Conservation (phyloP, 2,329 filamentous ascomycete genomes). For the Bisporella sp. region DNA sequence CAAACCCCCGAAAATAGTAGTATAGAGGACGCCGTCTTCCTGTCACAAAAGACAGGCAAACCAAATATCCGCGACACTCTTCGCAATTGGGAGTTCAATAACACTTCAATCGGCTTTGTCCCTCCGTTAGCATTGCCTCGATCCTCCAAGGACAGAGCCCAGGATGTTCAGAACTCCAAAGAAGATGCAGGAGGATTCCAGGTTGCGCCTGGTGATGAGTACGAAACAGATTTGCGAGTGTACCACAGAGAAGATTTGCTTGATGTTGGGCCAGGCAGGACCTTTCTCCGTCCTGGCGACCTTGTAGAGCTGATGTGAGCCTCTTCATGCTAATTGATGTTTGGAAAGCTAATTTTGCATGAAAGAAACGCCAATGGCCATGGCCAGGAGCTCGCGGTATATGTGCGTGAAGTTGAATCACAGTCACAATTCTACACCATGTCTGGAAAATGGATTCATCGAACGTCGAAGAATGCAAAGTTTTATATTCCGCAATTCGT, state of each 20-base stretch:
- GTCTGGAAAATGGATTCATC: constrained; percentile 40
- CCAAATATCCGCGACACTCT: not conserved
- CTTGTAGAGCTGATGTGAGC: constrained; percentile 26
- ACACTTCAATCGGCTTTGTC: not conserved
- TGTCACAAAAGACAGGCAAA: not conserved
- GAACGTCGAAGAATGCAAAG: constrained; percentile 25
- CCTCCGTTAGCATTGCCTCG: not conserved
- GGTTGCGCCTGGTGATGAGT: constrained; percentile 10
- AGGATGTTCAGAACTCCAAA: not conserved
- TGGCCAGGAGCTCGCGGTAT: constrained; percentile 37
- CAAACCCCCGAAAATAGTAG: too few relatives aligned
- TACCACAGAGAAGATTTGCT: constrained; percentile 41
- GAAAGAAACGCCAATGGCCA: constrained; percentile 10
- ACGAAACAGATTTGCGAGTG: constrained; percentile 19
- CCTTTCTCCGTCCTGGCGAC: constrained; percentile 27
- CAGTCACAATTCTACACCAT: constrained; percentile 42
- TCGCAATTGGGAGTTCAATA: constrained; percentile 5
- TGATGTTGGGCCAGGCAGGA: constrained; percentile 29
- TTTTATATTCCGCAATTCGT: constrained; percentile 41
- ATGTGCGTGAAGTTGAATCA: constrained; percentile 33
- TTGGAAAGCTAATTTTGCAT: not conserved
- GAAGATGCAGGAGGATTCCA: not conserved
- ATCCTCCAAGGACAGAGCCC: not conserved
- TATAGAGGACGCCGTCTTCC: too few relatives aligned
- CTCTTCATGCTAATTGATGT: not conserved